A percentile compares a stretch with the other conserved stretches of the same genome.
Conservation (phyloP, 192 early-diverging fungal genomes). For the Gigaspora rosea region DNA sequence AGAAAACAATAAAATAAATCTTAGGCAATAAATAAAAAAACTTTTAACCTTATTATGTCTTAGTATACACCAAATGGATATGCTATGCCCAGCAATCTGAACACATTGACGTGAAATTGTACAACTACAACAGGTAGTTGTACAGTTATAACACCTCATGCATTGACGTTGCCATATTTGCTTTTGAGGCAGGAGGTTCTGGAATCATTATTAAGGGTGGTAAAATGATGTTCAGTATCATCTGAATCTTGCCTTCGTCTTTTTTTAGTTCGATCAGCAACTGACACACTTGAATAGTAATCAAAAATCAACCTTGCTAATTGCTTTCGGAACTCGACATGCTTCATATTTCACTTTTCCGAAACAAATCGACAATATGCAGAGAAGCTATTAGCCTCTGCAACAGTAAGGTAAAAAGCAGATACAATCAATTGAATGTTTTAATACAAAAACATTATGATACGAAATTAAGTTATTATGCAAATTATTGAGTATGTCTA, state of each 20-base stretch:
- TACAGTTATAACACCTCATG: not conserved
- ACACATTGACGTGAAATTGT: not conserved
- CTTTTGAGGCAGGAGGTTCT: not conserved
- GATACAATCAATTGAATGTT: too few relatives aligned
- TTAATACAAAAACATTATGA: not conserved
- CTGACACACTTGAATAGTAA: too few relatives aligned
- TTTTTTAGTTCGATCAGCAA: too few relatives aligned
- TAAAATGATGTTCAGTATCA: not conserved
- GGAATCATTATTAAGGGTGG: not conserved
- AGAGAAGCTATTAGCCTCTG: not conserved
- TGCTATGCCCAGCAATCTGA: not conserved
- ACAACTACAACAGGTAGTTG: slow-evolving; percentile 7
- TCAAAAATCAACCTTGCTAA: too few relatives aligned
- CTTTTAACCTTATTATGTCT: slow-evolving; percentile 6
- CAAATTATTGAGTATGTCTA: slow-evolving; percentile 16
- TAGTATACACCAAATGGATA: not conserved
- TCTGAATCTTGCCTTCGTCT: too few relatives aligned
- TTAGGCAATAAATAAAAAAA: slow-evolving; percentile 10
- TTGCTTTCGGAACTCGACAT: slow-evolving; percentile 2
- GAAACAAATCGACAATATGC: not conserved
- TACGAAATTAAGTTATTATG: not conserved
- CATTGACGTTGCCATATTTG: not conserved
- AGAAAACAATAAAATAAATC: slow-evolving; percentile 8
- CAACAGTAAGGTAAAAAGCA: not conserved
- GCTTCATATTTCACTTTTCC: slow-evolving; percentile 7